Conservation (phyloP, 768 basidiomycete species). For the Termitomyces sp. region DNA sequence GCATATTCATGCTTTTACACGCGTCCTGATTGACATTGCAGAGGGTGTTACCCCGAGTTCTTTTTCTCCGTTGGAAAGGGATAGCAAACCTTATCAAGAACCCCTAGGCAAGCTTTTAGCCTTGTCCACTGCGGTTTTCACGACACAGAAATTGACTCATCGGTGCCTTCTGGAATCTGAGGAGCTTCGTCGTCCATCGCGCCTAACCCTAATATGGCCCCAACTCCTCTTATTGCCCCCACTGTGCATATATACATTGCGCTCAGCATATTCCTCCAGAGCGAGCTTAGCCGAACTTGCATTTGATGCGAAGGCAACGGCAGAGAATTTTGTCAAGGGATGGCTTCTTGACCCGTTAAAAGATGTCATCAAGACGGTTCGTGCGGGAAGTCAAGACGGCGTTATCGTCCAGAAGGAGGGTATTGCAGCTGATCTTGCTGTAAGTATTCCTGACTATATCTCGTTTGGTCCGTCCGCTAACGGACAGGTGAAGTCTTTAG, state of each 20-base stretch:
- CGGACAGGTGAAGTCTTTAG: conserved; percentile 59
- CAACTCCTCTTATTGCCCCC: conserved; percentile 76
- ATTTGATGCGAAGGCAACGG: conserved; percentile 60
- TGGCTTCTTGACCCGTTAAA: conserved; percentile 88
- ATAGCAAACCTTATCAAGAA: neutral
- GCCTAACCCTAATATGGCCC: conserved; percentile 76
- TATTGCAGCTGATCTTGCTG: conserved; percentile 81
- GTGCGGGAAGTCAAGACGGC: conserved; percentile 72
- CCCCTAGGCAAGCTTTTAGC: conserved; percentile 14
- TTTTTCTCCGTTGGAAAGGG: conserved; percentile 3
- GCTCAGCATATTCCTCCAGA: conserved; percentile 55
- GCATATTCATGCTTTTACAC: conserved; percentile 13
- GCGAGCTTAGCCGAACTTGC: conserved; percentile 52
- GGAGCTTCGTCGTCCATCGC: conserved; percentile 62
- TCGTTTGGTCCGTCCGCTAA: neutral
- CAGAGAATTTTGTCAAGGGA: conserved; percentile 67
- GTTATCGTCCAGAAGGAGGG: conserved; percentile 78
- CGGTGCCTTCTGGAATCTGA: conserved; percentile 25
- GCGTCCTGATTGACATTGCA: conserved; percentile 17
- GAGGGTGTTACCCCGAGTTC: conserved; percentile 13
- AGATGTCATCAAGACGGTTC: conserved; percentile 78
- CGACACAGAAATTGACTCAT: conserved; percentile 24
- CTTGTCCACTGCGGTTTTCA: conserved; percentile 25
- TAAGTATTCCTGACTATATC: conserved; percentile 28
- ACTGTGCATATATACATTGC: conserved; percentile 46